phyloP scores from a whole-genome alignment of 768 basidiomycete species.

The Clathrus columnatus region DNA sequence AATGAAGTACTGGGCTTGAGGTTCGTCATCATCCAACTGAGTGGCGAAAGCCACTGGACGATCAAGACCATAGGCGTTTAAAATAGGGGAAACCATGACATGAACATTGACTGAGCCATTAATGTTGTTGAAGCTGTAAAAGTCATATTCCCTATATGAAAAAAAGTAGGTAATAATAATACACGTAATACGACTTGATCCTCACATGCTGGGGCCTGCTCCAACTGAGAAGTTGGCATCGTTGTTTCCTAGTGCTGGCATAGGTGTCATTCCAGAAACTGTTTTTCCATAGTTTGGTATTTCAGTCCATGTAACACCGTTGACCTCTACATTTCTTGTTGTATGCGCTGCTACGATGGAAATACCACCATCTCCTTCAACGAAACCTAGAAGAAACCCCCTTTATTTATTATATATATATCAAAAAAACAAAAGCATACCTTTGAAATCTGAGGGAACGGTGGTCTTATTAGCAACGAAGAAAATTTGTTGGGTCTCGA shows the following conservation, averaged over 20 bases:
- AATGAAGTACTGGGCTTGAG: conserved; percentile 39
- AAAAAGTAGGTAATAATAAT: too few species aligned
- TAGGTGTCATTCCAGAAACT: conserved; percentile 50
- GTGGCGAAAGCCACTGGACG: conserved; percentile 45
- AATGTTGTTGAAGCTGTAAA: conserved; percentile 49
- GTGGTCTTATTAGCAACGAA: conserved; percentile 26
- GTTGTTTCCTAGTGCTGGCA: conserved; percentile 41
- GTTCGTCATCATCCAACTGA: conserved; percentile 36
- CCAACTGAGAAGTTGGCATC: conserved; percentile 53
- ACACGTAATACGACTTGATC: background rate
- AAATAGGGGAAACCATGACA: conserved; percentile 41
- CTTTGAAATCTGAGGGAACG: conserved; percentile 39
- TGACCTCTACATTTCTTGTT: conserved; percentile 36
- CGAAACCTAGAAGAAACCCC: conserved; percentile 40
- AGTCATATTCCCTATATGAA: conserved; percentile 48
- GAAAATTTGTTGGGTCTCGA: conserved; percentile 19
- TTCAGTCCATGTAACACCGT: conserved; percentile 48
- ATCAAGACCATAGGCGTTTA: conserved; percentile 42
- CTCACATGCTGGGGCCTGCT: conserved; percentile 52
- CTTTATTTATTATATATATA: background rate
- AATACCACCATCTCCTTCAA: conserved; percentile 54
- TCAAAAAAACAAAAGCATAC: conserved; percentile 22
- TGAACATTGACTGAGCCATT: conserved; percentile 40
- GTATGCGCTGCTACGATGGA: conserved; percentile 61
- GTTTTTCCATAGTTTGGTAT: conserved; percentile 54